Percentiles rank a stretch among this genome's conserved stretches.
phyloP scores from a whole-genome alignment of 2,329 filamentous ascomycete species.

The Verticillium nonalfalfae region DNA sequence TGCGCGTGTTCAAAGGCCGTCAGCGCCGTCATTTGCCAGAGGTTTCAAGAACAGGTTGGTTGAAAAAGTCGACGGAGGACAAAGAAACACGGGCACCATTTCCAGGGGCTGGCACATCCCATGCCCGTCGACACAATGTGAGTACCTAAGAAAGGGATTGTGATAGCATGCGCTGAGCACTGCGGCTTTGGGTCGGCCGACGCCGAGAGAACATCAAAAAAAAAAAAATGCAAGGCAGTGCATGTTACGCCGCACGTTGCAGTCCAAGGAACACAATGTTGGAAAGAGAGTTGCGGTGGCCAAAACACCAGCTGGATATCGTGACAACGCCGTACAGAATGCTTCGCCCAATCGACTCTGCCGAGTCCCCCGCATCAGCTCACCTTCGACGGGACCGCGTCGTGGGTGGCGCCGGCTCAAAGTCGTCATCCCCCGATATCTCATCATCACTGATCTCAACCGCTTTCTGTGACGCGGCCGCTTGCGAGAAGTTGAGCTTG shows the following conservation, averaged over 20 bases:
- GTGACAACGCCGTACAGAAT: neutral
- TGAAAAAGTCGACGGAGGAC: neutral
- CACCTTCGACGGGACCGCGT: slow-evolving; percentile 12
- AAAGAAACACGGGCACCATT: too few species aligned
- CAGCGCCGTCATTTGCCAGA: neutral
- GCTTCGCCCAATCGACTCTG: neutral
- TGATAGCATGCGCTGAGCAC: too few species aligned
- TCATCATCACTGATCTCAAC: slow-evolving; percentile 60
- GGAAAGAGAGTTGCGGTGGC: slow-evolving; percentile 4
- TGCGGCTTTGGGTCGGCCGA: too few species aligned
- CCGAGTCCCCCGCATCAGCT: neutral
- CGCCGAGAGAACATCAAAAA: too few species aligned
- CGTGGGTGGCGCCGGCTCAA: slow-evolving; percentile 43
- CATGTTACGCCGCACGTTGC: too few species aligned
- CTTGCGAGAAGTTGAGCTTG: slow-evolving; percentile 43
- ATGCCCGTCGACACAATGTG: too few species aligned
- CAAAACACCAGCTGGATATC: slow-evolving; percentile 2
- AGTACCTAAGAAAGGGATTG: too few species aligned
- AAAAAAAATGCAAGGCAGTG: neutral
- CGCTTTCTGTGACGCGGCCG: slow-evolving; percentile 36
- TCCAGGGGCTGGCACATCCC: too few species aligned
- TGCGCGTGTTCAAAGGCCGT: neutral
- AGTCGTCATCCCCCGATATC: slow-evolving; percentile 55
- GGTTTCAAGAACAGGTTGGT: neutral
- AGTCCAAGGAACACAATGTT: neutral